A percentile compares a stretch with the other conserved stretches of the same genome.
phyloP scores from a whole-genome alignment of 805 yeast species.

The Dipodascus geniculatus region DNA sequence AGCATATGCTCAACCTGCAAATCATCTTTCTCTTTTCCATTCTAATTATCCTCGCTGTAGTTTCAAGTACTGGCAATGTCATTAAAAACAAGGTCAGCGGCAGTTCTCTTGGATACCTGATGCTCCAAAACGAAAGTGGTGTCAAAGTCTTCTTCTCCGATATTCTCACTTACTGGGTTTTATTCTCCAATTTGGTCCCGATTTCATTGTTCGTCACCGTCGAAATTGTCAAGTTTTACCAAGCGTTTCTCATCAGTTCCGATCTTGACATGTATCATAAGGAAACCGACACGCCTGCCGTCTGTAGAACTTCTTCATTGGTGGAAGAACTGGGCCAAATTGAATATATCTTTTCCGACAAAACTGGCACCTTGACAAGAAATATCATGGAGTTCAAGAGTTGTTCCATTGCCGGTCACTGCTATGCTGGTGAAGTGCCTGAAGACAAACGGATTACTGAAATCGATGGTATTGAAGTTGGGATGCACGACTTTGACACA shows the following conservation, averaged over 20 bases:
- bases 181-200: conserved; percentile 95
- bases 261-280: conserved; percentile 89
- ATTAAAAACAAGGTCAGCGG: conserved; percentile 48
- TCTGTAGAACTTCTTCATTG: conserved; percentile 86
- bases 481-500: conserved; percentile 60
- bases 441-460: conserved; percentile 71
- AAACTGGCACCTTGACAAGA: conserved; percentile 93
- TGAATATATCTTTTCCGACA: conserved; percentile 91
- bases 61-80: conserved; percentile 84
- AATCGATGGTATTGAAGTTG: conserved; percentile 72
- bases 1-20: conserved; percentile 85
- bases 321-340: conserved; percentile 97
- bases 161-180: conserved; percentile 87
- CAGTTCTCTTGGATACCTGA: conserved; percentile 47
- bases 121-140: conserved; percentile 55
- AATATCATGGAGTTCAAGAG: conserved; percentile 95
- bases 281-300: conserved; percentile 84
- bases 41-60: conserved; percentile 58
- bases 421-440: conserved; percentile 81
- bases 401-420: conserved; percentile 84
- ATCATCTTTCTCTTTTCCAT: conserved; percentile 79
- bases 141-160: conserved; percentile 72
- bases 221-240: conserved; percentile 89
- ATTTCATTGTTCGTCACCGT: conserved; percentile 93
- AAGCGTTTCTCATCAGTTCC: conserved; percentile 85